Evolutionary conservation across 169 alveolate genomes (phyloP).

Genomic region (Toxoplasma gondii): DNA sequence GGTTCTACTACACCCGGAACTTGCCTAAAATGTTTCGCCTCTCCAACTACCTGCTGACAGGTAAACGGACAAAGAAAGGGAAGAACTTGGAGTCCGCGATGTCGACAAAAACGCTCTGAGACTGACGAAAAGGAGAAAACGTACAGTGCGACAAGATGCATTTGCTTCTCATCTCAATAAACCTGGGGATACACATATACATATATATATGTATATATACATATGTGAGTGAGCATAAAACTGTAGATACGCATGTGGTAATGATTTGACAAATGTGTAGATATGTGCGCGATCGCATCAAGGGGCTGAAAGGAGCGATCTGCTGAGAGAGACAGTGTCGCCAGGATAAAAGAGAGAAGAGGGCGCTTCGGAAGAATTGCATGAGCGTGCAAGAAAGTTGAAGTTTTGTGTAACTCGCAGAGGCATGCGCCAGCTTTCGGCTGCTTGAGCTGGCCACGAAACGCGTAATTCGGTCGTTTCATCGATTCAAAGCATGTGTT

Average conservation of each 20-base stretch:
- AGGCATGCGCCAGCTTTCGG: no score
- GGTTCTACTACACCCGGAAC: conserved; percentile 22
- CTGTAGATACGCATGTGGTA: neutral
- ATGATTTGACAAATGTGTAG: neutral
- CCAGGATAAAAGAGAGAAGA: neutral
- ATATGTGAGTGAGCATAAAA: neutral
- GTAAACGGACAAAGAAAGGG: neutral
- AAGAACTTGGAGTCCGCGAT: neutral
- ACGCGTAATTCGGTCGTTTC: no score
- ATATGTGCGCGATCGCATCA: neutral
- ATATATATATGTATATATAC: neutral
- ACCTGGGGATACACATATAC: no score
- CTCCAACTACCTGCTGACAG: conserved; percentile 43
- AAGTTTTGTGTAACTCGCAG: no score
- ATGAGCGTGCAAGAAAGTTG: no score
- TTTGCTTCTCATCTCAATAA: no score
- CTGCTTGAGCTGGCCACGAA: no score
- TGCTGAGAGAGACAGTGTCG: neutral
- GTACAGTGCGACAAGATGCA: no score
- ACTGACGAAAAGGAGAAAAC: no score
- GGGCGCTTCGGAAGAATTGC: no score
- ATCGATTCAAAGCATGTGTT: no score
- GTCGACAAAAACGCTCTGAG: no score
- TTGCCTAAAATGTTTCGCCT: conserved; percentile 36
- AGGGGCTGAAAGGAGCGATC: neutral